These are phyloP conservation scores for peach (Prunus persica) DNA, from an alignment of 306 rosid species.

Conservation along the genomic window Prunus_persica_NCBIv2 NC_034009.1:27928001-27928500, in stretches of 20 bases:
- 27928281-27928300: constrained; percentile 52
- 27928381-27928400: neutral
- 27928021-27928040: neutral
- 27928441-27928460: neutral
- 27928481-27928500: constrained; percentile 73
- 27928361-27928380: neutral
- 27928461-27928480: constrained; percentile 9
- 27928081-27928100: neutral
- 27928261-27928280: constrained; percentile 35
- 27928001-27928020: neutral
- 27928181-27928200: neutral
- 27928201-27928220: neutral
- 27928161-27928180: neutral
- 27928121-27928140: neutral
- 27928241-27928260: neutral
- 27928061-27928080: neutral
- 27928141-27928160: neutral
- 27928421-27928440: no score
- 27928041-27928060: neutral
- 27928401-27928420: neutral
- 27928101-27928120: neutral
- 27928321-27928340: constrained; percentile 82
- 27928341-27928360: constrained; percentile 11
- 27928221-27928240: neutral
- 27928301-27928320: constrained; percentile 68